phyloP scores from a whole-genome alignment of 257 asterid species.

The Jacaranda copaia region DNA sequence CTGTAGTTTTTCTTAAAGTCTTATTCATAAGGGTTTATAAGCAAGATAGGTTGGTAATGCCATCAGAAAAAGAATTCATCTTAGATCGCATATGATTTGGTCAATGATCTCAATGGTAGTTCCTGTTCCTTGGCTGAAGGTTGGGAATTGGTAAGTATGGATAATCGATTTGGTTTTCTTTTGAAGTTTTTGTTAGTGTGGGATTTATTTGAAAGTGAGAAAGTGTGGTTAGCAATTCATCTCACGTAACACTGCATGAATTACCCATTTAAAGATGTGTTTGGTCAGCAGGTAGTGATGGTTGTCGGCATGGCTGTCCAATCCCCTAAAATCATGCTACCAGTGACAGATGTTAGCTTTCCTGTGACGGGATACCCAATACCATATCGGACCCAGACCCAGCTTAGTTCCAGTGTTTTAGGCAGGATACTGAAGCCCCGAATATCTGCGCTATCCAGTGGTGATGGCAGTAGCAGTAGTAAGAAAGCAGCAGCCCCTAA shows the following conservation, averaged over 20 bases:
- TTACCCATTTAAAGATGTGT: constrained; percentile 14
- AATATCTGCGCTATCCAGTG: constrained; percentile 46
- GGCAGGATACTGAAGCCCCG: constrained; percentile 43
- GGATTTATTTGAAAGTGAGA: neutral
- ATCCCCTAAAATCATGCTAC: constrained; percentile 44
- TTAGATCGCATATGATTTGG: constrained; percentile 3
- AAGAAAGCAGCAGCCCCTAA: constrained; percentile 70
- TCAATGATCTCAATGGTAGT: neutral
- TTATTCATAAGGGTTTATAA: neutral
- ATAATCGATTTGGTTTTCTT: neutral
- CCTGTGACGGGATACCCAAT: constrained; percentile 30
- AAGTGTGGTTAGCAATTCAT: constrained; percentile 23
- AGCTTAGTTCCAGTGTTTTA: constrained; percentile 31
- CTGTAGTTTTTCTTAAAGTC: no score
- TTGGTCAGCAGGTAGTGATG: constrained; percentile 35
- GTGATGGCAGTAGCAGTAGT: constrained; percentile 46
- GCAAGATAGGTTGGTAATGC: neutral
- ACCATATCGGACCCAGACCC: constrained; percentile 31
- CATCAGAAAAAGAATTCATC: neutral
- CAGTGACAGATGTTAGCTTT: constrained; percentile 41
- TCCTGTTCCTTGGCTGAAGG: neutral
- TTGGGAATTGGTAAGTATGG: neutral
- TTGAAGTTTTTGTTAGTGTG: neutral
- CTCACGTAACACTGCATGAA: neutral
- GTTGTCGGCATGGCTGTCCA: constrained; percentile 52